Evolutionary conservation across 1,284 basidiomycete genomes (phyloP).

Genomic region (Cryptococcus sp.): DNA sequence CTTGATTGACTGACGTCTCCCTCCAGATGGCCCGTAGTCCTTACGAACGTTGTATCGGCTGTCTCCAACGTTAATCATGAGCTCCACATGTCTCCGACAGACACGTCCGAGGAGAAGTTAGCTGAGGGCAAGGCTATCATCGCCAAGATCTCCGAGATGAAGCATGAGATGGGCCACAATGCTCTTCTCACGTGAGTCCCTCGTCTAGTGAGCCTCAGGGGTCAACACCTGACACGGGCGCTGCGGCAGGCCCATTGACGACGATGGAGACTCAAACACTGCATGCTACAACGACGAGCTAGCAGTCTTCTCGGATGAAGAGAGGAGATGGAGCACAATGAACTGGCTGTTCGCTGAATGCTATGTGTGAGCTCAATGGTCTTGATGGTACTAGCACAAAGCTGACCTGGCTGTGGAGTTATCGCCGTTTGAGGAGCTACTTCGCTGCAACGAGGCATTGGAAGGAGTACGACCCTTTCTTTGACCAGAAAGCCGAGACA

Average conservation of each 20-base stretch:
- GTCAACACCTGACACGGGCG: neutral
- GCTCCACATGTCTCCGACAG: conserved; percentile 41
- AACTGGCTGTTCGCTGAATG: conserved; percentile 95
- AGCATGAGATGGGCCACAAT: conserved; percentile 86
- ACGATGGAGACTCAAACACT: conserved; percentile 68
- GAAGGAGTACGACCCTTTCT: conserved; percentile 81
- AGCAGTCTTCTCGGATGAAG: conserved; percentile 54
- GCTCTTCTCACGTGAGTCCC: conserved; percentile 63
- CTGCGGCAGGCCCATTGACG: conserved; percentile 60
- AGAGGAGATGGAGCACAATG: conserved; percentile 82
- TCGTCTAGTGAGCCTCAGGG: neutral
- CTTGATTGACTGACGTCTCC: conserved; percentile 50
- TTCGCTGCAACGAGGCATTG: conserved; percentile 71
- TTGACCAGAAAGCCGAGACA: conserved; percentile 71
- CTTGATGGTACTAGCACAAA: too few relatives aligned
- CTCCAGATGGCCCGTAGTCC: conserved; percentile 80
- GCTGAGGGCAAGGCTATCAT: conserved; percentile 77
- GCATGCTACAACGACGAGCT: conserved; percentile 73
- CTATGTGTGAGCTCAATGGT: conserved; percentile 50
- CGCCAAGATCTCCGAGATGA: conserved; percentile 70
- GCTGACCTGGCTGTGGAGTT: conserved; percentile 56
- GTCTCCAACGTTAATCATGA: conserved; percentile 61
- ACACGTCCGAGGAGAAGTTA: conserved; percentile 41
- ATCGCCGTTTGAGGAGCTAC: conserved; percentile 74
- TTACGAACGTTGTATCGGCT: conserved; percentile 73